Evolutionary conservation across 1,139 yeast genomes (phyloP).

Genomic region (Pichia sp.): DNA sequence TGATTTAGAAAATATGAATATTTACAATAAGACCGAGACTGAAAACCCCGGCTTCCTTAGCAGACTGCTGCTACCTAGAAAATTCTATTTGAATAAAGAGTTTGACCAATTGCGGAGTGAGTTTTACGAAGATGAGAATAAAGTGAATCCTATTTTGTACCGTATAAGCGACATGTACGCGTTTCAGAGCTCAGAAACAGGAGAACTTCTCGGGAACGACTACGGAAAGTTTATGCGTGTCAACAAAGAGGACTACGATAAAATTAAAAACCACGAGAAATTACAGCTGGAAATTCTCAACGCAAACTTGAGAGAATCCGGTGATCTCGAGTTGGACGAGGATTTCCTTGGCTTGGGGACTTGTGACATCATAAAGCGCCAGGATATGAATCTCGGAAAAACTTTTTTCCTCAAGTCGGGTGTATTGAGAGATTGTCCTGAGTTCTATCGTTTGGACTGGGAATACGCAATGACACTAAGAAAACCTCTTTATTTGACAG

Average conservation of each 20-base stretch:
- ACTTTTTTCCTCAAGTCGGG: slow-evolving; percentile 12
- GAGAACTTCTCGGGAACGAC: neutral
- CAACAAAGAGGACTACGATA: slow-evolving; percentile 1
- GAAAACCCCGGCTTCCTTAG: slow-evolving; percentile 5
- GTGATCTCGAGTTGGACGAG: neutral
- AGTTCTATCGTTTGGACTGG: slow-evolving; percentile 28
- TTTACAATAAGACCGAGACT: neutral
- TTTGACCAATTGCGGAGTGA: slow-evolving; percentile 9
- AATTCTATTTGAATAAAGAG: slow-evolving; percentile 15
- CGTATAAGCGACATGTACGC: slow-evolving; percentile 5
- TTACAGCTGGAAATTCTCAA: neutral
- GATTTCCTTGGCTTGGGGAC: slow-evolving; percentile 23
- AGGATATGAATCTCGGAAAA: neutral
- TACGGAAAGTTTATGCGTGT: slow-evolving; percentile 5
- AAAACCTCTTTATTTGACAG: slow-evolving; percentile 17
- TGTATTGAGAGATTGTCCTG: slow-evolving; percentile 12
- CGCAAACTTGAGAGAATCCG: neutral
- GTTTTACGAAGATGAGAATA: slow-evolving; percentile 3
- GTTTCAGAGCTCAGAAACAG: neutral
- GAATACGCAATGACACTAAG: slow-evolving; percentile 30
- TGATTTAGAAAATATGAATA: slow-evolving; percentile 9
- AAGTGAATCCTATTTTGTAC: slow-evolving; percentile 7
- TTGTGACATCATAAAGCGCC: slow-evolving; percentile 15
- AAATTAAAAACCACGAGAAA: neutral
- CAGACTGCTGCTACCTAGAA: slow-evolving; percentile 3